Percentiles rank a stretch among this genome's conserved stretches.
These are phyloP conservation scores for Tuctoria greenei DNA, from an alignment of 176 grass and related monocot genomes.

Conservation along the genomic window DNA sequence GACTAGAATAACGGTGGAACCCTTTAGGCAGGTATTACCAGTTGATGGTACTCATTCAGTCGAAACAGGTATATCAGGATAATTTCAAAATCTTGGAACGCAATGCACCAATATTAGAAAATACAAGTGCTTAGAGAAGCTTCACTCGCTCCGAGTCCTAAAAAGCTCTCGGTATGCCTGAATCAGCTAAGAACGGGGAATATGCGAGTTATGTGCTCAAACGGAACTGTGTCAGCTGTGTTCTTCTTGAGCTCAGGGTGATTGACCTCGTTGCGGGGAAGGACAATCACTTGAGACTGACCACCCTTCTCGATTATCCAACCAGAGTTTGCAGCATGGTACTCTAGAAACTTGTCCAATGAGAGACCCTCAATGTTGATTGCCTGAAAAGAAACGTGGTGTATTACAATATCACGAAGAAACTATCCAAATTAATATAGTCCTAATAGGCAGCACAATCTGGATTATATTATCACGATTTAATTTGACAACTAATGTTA, in stretches of 20 bases:
- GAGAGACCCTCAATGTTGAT: constrained; percentile 93
- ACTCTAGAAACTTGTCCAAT: constrained; percentile 91
- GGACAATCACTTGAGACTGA: constrained; percentile 67
- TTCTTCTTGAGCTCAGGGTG: constrained; percentile 97
- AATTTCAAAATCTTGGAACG: not conserved
- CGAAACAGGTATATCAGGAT: constrained; percentile 8
- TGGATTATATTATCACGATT: not conserved
- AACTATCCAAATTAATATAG: not conserved
- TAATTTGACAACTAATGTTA: not conserved
- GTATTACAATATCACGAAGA: not conserved
- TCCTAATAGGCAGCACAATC: not conserved
- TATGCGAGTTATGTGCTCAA: constrained; percentile 87
- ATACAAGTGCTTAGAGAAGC: constrained; percentile 19
- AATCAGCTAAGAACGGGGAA: constrained; percentile 83
- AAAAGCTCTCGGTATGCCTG: constrained; percentile 7
- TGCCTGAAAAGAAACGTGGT: constrained; percentile 46
- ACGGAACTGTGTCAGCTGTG: constrained; percentile 59
- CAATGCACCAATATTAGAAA: not conserved
- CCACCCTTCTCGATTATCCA: constrained; percentile 76
- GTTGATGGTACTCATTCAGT: not conserved
- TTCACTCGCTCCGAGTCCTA: constrained; percentile 32
- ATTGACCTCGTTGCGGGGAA: constrained; percentile 79
- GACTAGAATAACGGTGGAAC: not conserved
- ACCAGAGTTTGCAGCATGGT: constrained; percentile 71
- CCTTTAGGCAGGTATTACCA: not conserved